Evolutionary conservation across 768 basidiomycete species (phyloP).

Genomic region (Russula sp.): DNA sequence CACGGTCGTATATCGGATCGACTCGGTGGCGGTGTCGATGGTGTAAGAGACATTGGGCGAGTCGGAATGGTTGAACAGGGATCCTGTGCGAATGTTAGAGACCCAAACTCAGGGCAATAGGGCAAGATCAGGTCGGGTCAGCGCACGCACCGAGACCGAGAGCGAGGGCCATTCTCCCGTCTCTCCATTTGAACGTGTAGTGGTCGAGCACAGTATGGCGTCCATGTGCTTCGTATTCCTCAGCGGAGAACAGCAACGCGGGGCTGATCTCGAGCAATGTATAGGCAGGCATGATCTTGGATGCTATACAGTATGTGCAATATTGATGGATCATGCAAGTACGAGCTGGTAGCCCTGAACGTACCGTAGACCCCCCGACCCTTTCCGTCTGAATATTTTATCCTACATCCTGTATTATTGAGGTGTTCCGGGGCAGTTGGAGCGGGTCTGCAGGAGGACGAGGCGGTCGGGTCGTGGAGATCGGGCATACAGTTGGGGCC

Average conservation of each 20-base stretch:
- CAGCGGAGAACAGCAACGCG: conserved; percentile 62
- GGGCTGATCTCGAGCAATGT: conserved; percentile 81
- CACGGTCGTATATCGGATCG: conserved; percentile 55
- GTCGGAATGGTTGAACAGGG: conserved; percentile 73
- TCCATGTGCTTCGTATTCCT: conserved; percentile 64
- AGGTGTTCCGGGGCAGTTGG: conserved; percentile 3
- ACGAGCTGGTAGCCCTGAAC: conserved; percentile 9
- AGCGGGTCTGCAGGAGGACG: conserved; percentile 2
- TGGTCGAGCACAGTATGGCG: conserved; percentile 59
- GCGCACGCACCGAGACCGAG: conserved; percentile 18
- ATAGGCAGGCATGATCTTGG: conserved; percentile 44
- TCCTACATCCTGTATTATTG: conserved; percentile 36
- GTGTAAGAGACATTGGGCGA: conserved; percentile 63
- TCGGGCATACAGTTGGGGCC: conserved; percentile 8
- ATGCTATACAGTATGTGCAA: conserved; percentile 35
- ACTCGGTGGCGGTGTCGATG: conserved; percentile 44
- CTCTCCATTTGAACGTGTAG: conserved; percentile 71
- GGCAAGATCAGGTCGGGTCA: neutral
- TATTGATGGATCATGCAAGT: neutral
- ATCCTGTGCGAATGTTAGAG: conserved; percentile 40
- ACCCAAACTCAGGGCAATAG: neutral
- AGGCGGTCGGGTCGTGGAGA: conserved; percentile 12
- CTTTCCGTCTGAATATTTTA: conserved; percentile 39
- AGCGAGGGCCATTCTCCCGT: conserved; percentile 69
- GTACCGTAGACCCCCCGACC: conserved; percentile 62